A percentile compares a stretch with the other conserved stretches of the same genome.
phyloP scores from a whole-genome alignment of 805 yeast species.

The Kodamaea laetipori region DNA sequence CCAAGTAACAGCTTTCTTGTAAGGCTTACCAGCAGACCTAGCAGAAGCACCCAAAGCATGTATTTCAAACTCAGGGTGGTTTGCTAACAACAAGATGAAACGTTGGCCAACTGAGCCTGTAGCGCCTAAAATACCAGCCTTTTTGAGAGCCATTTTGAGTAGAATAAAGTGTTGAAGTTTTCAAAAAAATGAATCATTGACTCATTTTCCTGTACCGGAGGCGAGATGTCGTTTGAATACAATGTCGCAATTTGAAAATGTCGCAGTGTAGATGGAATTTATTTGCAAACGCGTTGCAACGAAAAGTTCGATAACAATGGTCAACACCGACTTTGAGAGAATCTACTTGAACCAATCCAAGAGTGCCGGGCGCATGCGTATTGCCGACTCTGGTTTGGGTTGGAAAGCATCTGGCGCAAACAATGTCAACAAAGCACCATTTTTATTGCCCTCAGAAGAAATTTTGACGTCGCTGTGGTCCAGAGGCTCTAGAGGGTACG shows the following conservation, averaged over 20 bases:
- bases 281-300: conserved; percentile 1
- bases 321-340: conserved; percentile 80
- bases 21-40: conserved; percentile 89
- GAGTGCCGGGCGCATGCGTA: conserved; percentile 83
- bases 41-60: conserved; percentile 88
- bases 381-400: conserved; percentile 96
- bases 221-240: neutral
- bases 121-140: conserved; percentile 94
- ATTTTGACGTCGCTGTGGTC: conserved; percentile 84
- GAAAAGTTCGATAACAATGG: conserved; percentile 27
- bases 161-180: neutral
- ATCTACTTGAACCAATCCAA: conserved; percentile 87
- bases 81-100: conserved; percentile 77
- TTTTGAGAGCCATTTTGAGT: conserved; percentile 20
- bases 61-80: conserved; percentile 89
- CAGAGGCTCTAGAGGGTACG: conserved; percentile 90
- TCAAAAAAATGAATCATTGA: conserved; percentile 3
- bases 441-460: conserved; percentile 84
- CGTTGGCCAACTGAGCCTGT: conserved; percentile 98
- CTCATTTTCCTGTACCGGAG: conserved; percentile 4
- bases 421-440: conserved; percentile 60
- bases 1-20: conserved; percentile 88
- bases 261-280: neutral
- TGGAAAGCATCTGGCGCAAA: conserved; percentile 76
- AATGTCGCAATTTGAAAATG: neutral